Base-by-base conservation (phyloP, 306 rosid species). In the Dryas octopetala region DNA sequence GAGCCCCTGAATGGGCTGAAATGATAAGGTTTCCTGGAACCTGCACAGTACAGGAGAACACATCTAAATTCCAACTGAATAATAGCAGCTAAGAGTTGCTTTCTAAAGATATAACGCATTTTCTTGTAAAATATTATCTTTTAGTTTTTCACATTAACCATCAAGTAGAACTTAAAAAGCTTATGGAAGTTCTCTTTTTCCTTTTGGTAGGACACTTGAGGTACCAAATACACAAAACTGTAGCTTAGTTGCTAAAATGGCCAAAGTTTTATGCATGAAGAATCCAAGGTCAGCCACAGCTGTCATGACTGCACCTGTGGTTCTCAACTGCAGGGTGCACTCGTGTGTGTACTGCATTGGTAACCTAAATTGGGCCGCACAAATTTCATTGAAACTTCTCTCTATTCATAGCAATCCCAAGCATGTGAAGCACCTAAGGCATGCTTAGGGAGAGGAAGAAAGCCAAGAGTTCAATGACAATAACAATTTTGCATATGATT, bases 11-110 rank as follows among this genome's bases (percentile, higher is more conserved):
- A 83, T 82, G 90, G 80, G 99, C 97, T 26, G 99, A 84, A 78
- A 95, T 66, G 58, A 90, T 40, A 76, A 95, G 88, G 82, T 77
- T 89, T 82, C 99, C 99, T 3, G 99, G 99, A 84, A 95, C 99
- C 99, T 95, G 91, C 70, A 81, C 50, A 74, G 63, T 52, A 68
- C 54, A 47, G 78, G 43, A 80, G 44, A 40, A 76, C 80, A 12
- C 26, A 59, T 11, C 14, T 7, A 60, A 63, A 57, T 73, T 59
- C 46, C 48, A 4, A 59, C 32, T 9, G 38, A 23, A 19, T 57
- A 53, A 32, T 46, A 16, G 23, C 15, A 14, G 26, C 9, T 15
- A 58, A 46, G 57, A 23, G 45, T 72, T 72, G 51, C 15, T 45
- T 28, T 59, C 41, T 17, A 43, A 10, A 19, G 14, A 68, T 32